A percentile compares a stretch with the other conserved stretches of the same genome.
Evolutionary conservation across 179 eudicot species (phyloP).

Genomic region (Amaranthus tricolor): DNA sequence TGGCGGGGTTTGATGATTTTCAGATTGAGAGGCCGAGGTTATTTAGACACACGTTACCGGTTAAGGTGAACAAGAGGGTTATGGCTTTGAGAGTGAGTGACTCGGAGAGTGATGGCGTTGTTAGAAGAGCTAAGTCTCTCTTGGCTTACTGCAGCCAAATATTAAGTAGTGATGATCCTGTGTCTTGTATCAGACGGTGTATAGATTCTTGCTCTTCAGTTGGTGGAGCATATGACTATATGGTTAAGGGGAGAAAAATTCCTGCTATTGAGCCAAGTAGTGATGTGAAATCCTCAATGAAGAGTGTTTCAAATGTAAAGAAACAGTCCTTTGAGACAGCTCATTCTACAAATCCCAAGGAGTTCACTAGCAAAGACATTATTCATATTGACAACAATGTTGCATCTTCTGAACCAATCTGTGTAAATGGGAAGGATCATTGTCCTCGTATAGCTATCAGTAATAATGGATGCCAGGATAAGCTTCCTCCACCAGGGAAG

Average conservation of each 20-base stretch:
- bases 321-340: conserved; percentile 24
- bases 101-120: conserved; percentile 32
- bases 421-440: conserved; percentile 20
- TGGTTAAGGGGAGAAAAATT: conserved; percentile 15
- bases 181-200: conserved; percentile 43
- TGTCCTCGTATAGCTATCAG: conserved; percentile 11
- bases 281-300: conserved; percentile 8
- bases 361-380: conserved; percentile 9
- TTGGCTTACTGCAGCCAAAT: conserved; percentile 52
- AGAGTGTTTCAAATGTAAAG: conserved; percentile 19
- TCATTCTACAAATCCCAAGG: conserved; percentile 13
- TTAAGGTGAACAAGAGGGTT: conserved; percentile 42
- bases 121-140: conserved; percentile 44
- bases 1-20: conserved; percentile 20
- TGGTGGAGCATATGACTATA: conserved; percentile 22
- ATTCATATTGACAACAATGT: conserved; percentile 10
- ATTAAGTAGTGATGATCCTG: conserved; percentile 53
- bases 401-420: conserved; percentile 12
- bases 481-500: conserved; percentile 53
- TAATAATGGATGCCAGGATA: conserved; percentile 26
- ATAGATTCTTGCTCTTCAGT: conserved; percentile 11
- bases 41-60: conserved; percentile 24
- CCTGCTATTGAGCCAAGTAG: conserved; percentile 19
- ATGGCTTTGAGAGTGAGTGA: conserved; percentile 28
- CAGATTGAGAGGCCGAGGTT: conserved; percentile 23